A percentile compares a stretch with the other conserved stretches of the same genome.
Conservation (phyloP, 139 green algal genomes). For the Pseudopediastrum boryanum region DNA sequence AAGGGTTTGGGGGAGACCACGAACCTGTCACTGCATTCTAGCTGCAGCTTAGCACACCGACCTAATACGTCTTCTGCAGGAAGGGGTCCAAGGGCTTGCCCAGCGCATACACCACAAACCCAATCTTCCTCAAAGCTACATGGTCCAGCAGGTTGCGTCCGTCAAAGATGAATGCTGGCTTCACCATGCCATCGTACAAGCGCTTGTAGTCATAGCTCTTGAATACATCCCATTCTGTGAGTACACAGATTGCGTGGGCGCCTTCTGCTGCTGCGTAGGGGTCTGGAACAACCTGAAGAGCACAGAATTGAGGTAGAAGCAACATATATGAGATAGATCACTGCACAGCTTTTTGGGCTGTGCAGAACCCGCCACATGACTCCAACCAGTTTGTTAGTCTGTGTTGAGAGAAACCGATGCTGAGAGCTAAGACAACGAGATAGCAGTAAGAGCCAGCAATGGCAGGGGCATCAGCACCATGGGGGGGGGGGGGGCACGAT, state of each 20-base stretch:
- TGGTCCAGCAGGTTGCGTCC: constrained; percentile 95
- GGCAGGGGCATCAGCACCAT: too few relatives aligned
- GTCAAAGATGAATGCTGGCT: constrained; percentile 99
- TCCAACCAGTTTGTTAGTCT: too few relatives aligned
- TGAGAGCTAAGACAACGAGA: too few relatives aligned
- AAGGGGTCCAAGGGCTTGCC: constrained; percentile 91
- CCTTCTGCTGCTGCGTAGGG: constrained; percentile 69
- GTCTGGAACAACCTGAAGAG: constrained; percentile 39
- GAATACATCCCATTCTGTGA: constrained; percentile 99
- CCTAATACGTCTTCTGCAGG: constrained; percentile 7
- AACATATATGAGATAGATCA: too few relatives aligned
- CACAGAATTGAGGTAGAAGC: too few relatives aligned
- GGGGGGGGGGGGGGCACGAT: too few relatives aligned
- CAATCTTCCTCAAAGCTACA: constrained; percentile 89
- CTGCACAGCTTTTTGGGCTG: too few relatives aligned
- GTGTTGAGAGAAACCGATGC: too few relatives aligned
- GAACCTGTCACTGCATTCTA: too few relatives aligned
- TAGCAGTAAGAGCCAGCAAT: too few relatives aligned
- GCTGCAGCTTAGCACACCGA: not conserved
- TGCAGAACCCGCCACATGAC: too few relatives aligned
- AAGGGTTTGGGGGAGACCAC: too few relatives aligned
- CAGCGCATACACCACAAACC: constrained; percentile 97
- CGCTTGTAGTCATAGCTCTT: constrained; percentile 83
- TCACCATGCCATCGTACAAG: constrained; percentile 89
- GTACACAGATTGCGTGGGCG: constrained; percentile 85